These are phyloP conservation scores for Luffa acutangula DNA, from an alignment of 306 rosid species.

Conservation along the genomic window DNA sequence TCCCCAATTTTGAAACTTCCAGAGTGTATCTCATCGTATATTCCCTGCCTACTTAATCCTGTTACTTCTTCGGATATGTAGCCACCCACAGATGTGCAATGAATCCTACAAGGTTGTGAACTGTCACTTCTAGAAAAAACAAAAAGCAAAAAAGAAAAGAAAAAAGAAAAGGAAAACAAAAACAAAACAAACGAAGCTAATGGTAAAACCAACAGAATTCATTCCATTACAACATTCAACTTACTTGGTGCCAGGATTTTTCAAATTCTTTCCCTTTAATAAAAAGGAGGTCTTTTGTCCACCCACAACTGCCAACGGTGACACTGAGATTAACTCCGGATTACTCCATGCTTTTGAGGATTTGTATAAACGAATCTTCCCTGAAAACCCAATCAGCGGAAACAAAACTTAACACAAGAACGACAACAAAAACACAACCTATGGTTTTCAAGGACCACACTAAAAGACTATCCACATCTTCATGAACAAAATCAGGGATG, in stretches of 20 bases:
- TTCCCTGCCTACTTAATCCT: slow-evolving; percentile 33
- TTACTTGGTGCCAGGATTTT: slow-evolving; percentile 64
- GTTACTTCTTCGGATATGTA: slow-evolving; percentile 47
- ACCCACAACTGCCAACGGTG: slow-evolving; percentile 76
- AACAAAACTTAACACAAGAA: slow-evolving; percentile 5
- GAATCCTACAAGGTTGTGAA: slow-evolving; percentile 48
- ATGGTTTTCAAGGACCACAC: not conserved
- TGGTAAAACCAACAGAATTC: not conserved
- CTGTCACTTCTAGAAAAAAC: slow-evolving; percentile 8
- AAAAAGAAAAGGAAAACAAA: not conserved
- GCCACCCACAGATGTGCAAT: slow-evolving; percentile 61
- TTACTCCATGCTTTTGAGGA: slow-evolving; percentile 64
- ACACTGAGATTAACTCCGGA: slow-evolving; percentile 70
- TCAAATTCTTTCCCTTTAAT: slow-evolving; percentile 72
- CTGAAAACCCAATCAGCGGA: slow-evolving; percentile 33
- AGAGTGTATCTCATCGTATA: slow-evolving; percentile 51
- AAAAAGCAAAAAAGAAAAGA: not conserved
- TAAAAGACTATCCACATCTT: not conserved
- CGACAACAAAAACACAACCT: not conserved
- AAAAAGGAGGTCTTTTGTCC: slow-evolving; percentile 63
- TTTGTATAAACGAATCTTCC: slow-evolving; percentile 49
- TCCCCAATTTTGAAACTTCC: slow-evolving; percentile 40
- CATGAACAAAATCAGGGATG: not conserved
- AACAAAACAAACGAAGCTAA: not conserved
- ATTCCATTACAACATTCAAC: slow-evolving; percentile 18